Percentiles rank a stretch among this genome's conserved stretches.
Evolutionary conservation across 805 yeast genomes (phyloP).

Genomic region (Priceomyces castillae): DNA sequence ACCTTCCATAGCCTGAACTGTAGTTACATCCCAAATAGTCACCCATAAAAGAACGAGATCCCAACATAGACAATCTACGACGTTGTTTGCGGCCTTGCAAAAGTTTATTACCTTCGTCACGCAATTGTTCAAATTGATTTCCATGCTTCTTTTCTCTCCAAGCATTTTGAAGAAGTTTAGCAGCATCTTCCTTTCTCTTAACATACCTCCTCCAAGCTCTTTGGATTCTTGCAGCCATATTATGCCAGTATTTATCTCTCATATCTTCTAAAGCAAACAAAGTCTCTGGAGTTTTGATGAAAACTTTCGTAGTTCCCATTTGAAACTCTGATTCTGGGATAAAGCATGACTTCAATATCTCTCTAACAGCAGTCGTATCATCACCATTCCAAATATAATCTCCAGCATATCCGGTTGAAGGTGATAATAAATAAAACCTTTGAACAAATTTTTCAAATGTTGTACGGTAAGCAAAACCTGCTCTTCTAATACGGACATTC

Average conservation of each 20-base stretch:
- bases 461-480: constrained; percentile 97
- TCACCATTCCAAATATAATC: constrained; percentile 61
- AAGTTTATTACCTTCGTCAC: constrained; percentile 77
- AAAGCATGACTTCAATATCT: constrained; percentile 51
- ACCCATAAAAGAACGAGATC: constrained; percentile 89
- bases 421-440: constrained; percentile 83
- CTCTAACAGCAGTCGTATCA: constrained; percentile 49
- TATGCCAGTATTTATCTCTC: constrained; percentile 97
- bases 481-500: constrained; percentile 95
- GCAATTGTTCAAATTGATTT: constrained; percentile 74
- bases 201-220: constrained; percentile 91
- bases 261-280: constrained; percentile 91
- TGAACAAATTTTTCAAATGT: constrained; percentile 95
- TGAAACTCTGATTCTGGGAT: constrained; percentile 84
- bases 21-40: constrained; percentile 88
- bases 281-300: constrained; percentile 96
- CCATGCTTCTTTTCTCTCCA: constrained; percentile 82
- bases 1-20: constrained; percentile 66
- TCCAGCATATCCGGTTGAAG: constrained; percentile 89
- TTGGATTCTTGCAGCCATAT: constrained; percentile 96
- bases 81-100: constrained; percentile 81
- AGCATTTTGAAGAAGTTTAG: constrained; percentile 72
- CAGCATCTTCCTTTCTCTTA: constrained; percentile 82
- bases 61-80: constrained; percentile 81
- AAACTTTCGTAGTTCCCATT: constrained; percentile 87